These are phyloP conservation scores for Cystobasidiopsis lactophilus DNA, from an alignment of 768 basidiomycete species.

Conservation along the genomic window DNA sequence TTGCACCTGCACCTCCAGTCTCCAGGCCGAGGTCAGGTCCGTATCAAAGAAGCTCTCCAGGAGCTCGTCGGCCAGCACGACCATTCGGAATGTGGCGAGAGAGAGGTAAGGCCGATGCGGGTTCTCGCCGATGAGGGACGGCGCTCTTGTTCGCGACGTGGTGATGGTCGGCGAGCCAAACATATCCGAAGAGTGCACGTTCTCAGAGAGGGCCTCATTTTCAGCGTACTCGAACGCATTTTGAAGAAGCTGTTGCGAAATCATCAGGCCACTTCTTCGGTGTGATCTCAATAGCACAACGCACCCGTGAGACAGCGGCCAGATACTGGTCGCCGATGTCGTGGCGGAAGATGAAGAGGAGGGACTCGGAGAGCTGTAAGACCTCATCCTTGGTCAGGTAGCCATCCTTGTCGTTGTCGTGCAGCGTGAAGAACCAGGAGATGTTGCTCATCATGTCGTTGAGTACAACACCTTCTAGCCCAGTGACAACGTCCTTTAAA, in stretches of 20 bases:
- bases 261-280: not conserved
- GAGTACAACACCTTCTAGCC: conserved; percentile 77
- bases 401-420: conserved; percentile 78
- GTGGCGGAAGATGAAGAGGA: conserved; percentile 91
- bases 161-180: conserved; percentile 12
- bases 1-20: conserved; percentile 35
- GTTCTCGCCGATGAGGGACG: conserved; percentile 19
- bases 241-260: conserved; percentile 45
- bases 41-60: conserved; percentile 91
- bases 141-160: conserved; percentile 2
- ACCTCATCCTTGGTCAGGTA: conserved; percentile 91
- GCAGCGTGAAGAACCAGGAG: conserved; percentile 92
- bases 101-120: conserved; percentile 39
- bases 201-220: conserved; percentile 34
- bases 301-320: conserved; percentile 61
- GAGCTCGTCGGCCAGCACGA: conserved; percentile 85
- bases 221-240: conserved; percentile 83
- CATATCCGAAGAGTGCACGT: conserved; percentile 29
- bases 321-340: conserved; percentile 92
- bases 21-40: conserved; percentile 69
- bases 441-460: conserved; percentile 97
- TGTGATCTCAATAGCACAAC: not conserved
- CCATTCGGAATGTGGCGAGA: conserved; percentile 94
- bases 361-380: conserved; percentile 75
- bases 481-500: conserved; percentile 58